Evolutionary conservation across 352 stramenopile genomes (phyloP).

Genomic region (Albugo laibachii): DNA sequence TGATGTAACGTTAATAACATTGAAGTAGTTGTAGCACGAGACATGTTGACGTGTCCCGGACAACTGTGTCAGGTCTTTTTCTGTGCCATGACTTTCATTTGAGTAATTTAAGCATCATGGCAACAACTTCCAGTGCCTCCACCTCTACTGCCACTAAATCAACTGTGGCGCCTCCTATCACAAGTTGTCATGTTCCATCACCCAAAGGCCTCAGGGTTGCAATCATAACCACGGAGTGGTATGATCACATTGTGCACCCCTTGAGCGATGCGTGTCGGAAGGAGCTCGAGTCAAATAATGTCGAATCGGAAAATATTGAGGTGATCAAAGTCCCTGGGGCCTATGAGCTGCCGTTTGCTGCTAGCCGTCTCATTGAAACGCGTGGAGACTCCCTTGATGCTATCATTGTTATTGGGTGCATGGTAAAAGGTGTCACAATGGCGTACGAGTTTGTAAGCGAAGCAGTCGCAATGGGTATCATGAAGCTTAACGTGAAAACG

Average conservation of each 20-base stretch:
- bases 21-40: too few relatives aligned
- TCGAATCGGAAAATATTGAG: slow-evolving; percentile 22
- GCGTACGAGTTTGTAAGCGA: slow-evolving; percentile 97
- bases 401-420: slow-evolving; percentile 89
- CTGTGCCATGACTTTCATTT: too few relatives aligned
- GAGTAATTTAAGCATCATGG: too few relatives aligned
- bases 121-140: too few relatives aligned
- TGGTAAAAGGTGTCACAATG: slow-evolving; percentile 90
- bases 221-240: slow-evolving; percentile 47
- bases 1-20: too few relatives aligned
- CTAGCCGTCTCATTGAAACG: slow-evolving; percentile 52
- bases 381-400: slow-evolving; percentile 79
- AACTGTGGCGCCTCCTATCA: too few relatives aligned
- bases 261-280: slow-evolving; percentile 26
- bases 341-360: slow-evolving; percentile 91
- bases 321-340: slow-evolving; percentile 75
- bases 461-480: slow-evolving; percentile 85
- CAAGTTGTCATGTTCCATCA: too few relatives aligned
- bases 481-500: slow-evolving; percentile 89
- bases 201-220: slow-evolving; percentile 15
- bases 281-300: slow-evolving; percentile 34
- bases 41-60: too few relatives aligned
- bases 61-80: too few relatives aligned
- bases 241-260: slow-evolving; percentile 21
- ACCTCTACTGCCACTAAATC: too few relatives aligned